Evolutionary conservation across 2,329 filamentous ascomycete species (phyloP), one percentile per base, ranked within the genome.

Genomic region (Ophiostoma himal-ulmi): DNA sequence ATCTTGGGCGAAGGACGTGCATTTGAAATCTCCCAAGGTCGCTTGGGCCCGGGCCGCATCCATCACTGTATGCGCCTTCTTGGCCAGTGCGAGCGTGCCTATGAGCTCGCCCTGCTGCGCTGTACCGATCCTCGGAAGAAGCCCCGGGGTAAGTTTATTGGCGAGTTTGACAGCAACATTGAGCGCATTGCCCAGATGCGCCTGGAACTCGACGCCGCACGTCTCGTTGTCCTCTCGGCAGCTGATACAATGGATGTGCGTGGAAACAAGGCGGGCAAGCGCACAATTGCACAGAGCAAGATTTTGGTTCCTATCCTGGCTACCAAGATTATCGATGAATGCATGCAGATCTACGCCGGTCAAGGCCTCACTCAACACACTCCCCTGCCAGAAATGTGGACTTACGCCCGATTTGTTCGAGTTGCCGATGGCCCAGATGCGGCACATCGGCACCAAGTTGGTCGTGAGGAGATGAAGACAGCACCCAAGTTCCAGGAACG

Each of bases 51-150:
- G 1, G 95, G 95, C 54, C 91, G 95, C 71, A 98, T 99, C 78
- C 95, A 99, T 82, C 95, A 99, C 82, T 93, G 93, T 72, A 98
- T 98, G 95, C 89, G 95, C 73, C 90, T 89, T 73, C 95, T 99
- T 78, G 95, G 95, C 70, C 90, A 92, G 71, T 90, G 94, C 34
- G 95, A 98, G 81, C 88, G 89, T 75, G 95, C 94, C 0, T 87
- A 98, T 37, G 94, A 98, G 77, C 97, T 92, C 90, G 91, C 97
- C 86, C 86, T 98, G 71, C 91, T 93, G 76, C 91, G 95, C 73
- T 90, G 97, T 82, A 97, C 97, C 81, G 94, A 98, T 81, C 88
- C 92, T 67, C 85, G 83, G 76, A 97, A 97, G 85, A 93, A 90
- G 76, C 91, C 95, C 0, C 98, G 98, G 77, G 93, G 93, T 77